These are phyloP conservation scores for Acacia confusa DNA, from an alignment of 306 rosid species.

Conservation along the genomic window DNA sequence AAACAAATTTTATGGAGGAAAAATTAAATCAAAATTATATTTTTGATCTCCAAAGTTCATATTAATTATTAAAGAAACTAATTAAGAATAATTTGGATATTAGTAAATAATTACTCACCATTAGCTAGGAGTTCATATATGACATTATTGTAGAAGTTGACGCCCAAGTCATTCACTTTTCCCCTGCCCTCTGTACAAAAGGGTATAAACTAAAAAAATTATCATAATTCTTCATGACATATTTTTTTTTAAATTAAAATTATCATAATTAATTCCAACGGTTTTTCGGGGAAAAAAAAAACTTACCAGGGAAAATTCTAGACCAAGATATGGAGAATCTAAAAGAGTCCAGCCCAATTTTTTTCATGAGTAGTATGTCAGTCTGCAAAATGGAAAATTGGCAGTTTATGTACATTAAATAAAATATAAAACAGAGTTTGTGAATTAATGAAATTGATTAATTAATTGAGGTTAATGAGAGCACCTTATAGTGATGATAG, in stretches of 20 bases:
- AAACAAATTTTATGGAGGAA: too few species aligned
- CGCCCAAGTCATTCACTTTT: conserved; percentile 36
- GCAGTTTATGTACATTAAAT: neutral
- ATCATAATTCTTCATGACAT: neutral
- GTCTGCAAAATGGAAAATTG: conserved; percentile 26
- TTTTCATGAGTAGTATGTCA: conserved; percentile 45
- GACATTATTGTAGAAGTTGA: conserved; percentile 52
- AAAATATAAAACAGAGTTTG: too few species aligned
- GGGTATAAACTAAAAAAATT: neutral
- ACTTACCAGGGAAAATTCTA: conserved; percentile 52
- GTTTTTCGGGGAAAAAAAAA: too few species aligned
- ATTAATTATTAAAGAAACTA: too few species aligned
- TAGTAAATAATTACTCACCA: conserved; percentile 27
- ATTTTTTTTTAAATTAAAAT: neutral
- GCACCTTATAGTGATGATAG: conserved; percentile 45
- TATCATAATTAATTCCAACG: neutral
- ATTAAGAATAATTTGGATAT: neutral
- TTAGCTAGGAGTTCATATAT: conserved; percentile 45
- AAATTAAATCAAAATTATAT: too few species aligned
- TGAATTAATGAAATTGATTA: too few species aligned
- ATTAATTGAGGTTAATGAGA: too few species aligned
- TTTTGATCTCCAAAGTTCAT: too few species aligned
- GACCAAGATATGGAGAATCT: conserved; percentile 67
- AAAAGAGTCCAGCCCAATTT: conserved; percentile 50
- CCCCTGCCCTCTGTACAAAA: conserved; percentile 42